Percentiles rank a stretch among this genome's conserved stretches.
phyloP scores from a whole-genome alignment of 169 alveolate species.

The Amoebophrya sp. region DNA sequence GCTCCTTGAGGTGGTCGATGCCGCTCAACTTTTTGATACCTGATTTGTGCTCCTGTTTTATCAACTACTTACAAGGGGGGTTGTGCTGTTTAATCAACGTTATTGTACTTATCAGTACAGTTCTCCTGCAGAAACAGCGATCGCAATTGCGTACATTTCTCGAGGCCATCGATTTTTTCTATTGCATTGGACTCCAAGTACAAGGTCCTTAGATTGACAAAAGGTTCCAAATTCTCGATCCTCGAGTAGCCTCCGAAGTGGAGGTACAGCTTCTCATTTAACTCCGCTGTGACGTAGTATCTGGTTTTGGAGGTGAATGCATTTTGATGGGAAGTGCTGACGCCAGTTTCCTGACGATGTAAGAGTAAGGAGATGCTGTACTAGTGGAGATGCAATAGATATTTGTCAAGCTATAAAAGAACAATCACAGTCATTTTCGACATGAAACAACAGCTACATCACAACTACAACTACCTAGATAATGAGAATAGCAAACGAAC shows the following conservation, averaged over 20 bases:
- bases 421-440: too few relatives aligned
- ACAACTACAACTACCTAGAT: too few relatives aligned
- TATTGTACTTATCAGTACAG: slow-evolving; percentile 66
- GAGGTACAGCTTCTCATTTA: slow-evolving; percentile 74
- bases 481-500: too few relatives aligned
- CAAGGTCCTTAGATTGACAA: slow-evolving; percentile 71
- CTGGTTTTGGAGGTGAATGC: too few relatives aligned
- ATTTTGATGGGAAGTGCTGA: too few relatives aligned
- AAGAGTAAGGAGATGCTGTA: too few relatives aligned
- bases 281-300: slow-evolving; percentile 71
- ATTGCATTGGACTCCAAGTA: slow-evolving; percentile 79
- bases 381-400: too few relatives aligned
- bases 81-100: too few relatives aligned
- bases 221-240: slow-evolving; percentile 70
- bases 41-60: neutral
- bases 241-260: slow-evolving; percentile 72
- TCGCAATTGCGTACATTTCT: slow-evolving; percentile 59
- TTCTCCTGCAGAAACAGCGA: slow-evolving; percentile 76
- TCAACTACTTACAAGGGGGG: too few relatives aligned
- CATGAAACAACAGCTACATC: too few relatives aligned
- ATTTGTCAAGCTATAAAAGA: too few relatives aligned
- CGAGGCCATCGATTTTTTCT: slow-evolving; percentile 70
- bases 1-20: slow-evolving; percentile 46
- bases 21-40: neutral
- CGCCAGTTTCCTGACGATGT: too few relatives aligned